Evolutionary conservation across 768 basidiomycete genomes (phyloP).

Genomic region (Termitomyces bulborhizus): DNA sequence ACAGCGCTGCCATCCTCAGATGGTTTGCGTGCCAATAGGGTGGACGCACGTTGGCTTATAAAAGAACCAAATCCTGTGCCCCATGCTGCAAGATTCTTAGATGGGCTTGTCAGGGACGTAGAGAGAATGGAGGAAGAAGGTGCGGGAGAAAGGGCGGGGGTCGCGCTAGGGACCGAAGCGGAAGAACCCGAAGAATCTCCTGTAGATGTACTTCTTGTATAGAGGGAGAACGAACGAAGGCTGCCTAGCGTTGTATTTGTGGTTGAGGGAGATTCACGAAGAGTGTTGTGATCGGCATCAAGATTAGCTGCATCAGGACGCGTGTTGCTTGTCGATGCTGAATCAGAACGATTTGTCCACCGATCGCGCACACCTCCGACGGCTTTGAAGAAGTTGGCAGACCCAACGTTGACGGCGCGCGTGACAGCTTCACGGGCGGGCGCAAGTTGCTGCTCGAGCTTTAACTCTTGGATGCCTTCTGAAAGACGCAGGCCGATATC

Average conservation of each 20-base stretch:
- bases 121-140: constrained; percentile 4
- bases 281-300: constrained; percentile 14
- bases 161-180: background rate
- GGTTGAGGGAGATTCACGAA: constrained; percentile 1
- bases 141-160: constrained; percentile 7
- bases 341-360: constrained; percentile 38
- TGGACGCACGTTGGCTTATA: constrained; percentile 14
- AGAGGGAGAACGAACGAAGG: constrained; percentile 14
- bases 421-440: constrained; percentile 88
- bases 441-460: constrained; percentile 88
- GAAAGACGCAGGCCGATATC: constrained; percentile 89
- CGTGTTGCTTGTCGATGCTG: constrained; percentile 21
- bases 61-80: constrained; percentile 17
- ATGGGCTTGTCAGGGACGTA: constrained; percentile 8
- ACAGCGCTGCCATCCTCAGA: constrained; percentile 5
- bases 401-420: constrained; percentile 66
- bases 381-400: constrained; percentile 81
- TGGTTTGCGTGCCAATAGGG: constrained; percentile 10
- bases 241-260: constrained; percentile 1
- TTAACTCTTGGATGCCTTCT: constrained; percentile 92
- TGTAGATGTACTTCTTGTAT: constrained; percentile 2
- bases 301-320: constrained; percentile 30
- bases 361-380: constrained; percentile 83
- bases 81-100: constrained; percentile 15
- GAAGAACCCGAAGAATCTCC: background rate